phyloP scores from a whole-genome alignment of 768 basidiomycete species.

The Tylopilus sp. region DNA sequence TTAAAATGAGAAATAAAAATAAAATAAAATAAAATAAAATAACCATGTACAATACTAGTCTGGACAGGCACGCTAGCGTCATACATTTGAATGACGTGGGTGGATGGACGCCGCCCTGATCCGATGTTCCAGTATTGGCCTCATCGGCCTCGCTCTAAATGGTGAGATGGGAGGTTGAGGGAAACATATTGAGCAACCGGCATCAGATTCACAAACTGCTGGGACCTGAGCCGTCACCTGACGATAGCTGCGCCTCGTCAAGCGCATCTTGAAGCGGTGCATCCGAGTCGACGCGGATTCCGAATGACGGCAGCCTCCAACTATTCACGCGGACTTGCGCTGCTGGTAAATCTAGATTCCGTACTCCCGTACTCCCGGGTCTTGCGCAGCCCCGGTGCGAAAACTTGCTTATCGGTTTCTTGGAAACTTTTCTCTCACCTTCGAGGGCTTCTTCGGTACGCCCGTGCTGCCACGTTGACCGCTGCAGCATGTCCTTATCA shows the following conservation, averaged over 20 bases:
- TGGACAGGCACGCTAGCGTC: neutral
- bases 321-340: neutral
- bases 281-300: constrained; percentile 2
- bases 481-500: constrained; percentile 17
- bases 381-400: neutral
- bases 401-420: neutral
- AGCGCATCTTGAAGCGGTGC: constrained; percentile 7
- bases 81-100: neutral
- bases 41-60: neutral
- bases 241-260: constrained; percentile 7
- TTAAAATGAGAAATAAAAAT: neutral
- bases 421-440: constrained; percentile 7
- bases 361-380: neutral
- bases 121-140: neutral
- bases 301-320: constrained; percentile 2
- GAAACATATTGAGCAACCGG: neutral
- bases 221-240: constrained; percentile 1
- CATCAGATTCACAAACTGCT: neutral
- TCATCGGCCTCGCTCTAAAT: constrained; percentile 1
- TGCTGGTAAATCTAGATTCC: neutral
- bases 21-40: neutral
- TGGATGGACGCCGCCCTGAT: neutral
- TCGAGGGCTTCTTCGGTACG: neutral
- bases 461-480: constrained; percentile 20
- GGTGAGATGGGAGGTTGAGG: neutral